A percentile compares a stretch with the other conserved stretches of the same genome.
These are phyloP conservation scores for Rhexocercosporidium sp. DNA, from an alignment of 2,329 filamentous ascomycete species.

Conservation along the genomic window DNA sequence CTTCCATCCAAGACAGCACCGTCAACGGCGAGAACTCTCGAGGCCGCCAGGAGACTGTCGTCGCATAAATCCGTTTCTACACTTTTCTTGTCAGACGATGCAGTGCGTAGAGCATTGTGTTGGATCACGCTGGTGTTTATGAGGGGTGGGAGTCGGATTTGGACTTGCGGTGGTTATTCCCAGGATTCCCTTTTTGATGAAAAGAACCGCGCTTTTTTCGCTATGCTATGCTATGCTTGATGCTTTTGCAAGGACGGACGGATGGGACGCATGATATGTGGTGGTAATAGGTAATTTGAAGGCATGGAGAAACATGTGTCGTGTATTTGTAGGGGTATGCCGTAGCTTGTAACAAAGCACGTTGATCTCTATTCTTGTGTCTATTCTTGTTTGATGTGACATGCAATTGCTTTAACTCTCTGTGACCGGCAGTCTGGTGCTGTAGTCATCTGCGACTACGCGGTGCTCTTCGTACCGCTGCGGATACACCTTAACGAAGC, in stretches of 20 bases:
- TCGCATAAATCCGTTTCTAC: constrained; percentile 29
- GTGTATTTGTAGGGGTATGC: constrained; percentile 20
- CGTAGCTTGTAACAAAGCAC: constrained; percentile 4
- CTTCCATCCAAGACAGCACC: constrained; percentile 57
- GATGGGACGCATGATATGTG: constrained; percentile 17
- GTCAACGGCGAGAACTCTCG: constrained; percentile 61
- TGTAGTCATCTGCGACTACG: too few species aligned
- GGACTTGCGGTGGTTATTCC: constrained; percentile 36
- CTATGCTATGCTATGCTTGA: background rate
- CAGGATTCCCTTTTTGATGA: constrained; percentile 26
- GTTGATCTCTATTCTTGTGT: background rate
- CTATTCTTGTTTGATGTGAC: background rate
- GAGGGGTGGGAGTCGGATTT: constrained; percentile 20
- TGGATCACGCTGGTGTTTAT: constrained; percentile 16
- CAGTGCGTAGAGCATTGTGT: background rate
- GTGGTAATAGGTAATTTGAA: constrained; percentile 29
- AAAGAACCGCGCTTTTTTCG: background rate
- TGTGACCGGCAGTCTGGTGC: too few species aligned
- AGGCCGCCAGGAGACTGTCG: constrained; percentile 55
- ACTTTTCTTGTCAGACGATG: constrained; percentile 1
- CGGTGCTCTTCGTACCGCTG: too few species aligned
- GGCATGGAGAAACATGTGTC: background rate
- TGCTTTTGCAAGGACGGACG: constrained; percentile 1
- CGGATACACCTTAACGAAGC: too few species aligned
- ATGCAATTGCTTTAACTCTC: too few species aligned